phyloP scores from a whole-genome alignment of 345 rosid genomes.

The Hirschfeldia incana region DNA sequence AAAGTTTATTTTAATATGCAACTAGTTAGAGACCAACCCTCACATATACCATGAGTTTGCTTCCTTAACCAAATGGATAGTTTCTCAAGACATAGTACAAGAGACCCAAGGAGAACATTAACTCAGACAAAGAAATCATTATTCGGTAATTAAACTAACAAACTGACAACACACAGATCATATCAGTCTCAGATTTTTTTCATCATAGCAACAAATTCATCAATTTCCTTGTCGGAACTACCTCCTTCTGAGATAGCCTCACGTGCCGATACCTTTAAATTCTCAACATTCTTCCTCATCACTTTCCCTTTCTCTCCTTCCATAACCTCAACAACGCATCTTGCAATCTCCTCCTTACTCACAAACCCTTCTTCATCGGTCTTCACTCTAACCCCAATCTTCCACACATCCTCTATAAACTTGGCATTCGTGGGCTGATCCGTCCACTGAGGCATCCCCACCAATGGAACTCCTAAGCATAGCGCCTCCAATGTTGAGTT shows the following conservation, averaged over 20 bases:
- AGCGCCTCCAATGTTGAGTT: conserved; percentile 67
- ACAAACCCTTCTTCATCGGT: conserved; percentile 36
- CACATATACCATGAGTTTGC: background rate
- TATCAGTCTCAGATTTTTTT: background rate
- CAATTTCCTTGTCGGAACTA: conserved; percentile 47
- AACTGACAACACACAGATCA: background rate
- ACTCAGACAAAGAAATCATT: conserved; percentile 15
- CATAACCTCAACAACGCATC: conserved; percentile 50
- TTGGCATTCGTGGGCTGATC: conserved; percentile 66
- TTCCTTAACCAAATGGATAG: conserved; percentile 21
- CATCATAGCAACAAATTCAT: conserved; percentile 38
- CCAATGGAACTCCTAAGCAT: conserved; percentile 60
- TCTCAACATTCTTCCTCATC: conserved; percentile 43
- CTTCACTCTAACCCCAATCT: conserved; percentile 50
- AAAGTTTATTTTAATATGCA: background rate
- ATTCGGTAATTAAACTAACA: background rate
- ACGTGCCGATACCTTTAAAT: conserved; percentile 45
- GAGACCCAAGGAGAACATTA: background rate
- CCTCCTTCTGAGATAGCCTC: conserved; percentile 53
- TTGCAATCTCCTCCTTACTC: conserved; percentile 39
- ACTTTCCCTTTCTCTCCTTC: conserved; percentile 50
- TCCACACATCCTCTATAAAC: conserved; percentile 59
- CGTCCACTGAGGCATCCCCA: conserved; percentile 59
- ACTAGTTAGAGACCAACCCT: conserved; percentile 6
- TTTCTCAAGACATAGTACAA: conserved; percentile 32